Conservation (phyloP, 345 rosid species). For the thale cress (Arabidopsis thaliana) region DNA sequence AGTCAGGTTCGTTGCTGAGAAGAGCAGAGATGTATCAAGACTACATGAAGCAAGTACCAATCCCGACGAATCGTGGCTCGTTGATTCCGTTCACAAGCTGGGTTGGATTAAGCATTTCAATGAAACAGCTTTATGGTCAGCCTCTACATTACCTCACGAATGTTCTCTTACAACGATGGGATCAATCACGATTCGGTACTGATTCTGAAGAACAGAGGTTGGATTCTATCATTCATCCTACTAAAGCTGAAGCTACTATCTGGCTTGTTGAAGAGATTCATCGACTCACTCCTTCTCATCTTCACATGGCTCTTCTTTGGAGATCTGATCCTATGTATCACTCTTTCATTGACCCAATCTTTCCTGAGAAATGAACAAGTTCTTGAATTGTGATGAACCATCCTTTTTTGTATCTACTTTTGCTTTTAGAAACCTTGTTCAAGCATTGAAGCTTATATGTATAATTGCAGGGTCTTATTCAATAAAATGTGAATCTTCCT, state of each 20-base stretch:
- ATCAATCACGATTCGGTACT: constrained; percentile 58
- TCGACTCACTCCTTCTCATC: constrained; percentile 66
- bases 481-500: constrained; percentile 30
- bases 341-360: constrained; percentile 61
- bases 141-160: constrained; percentile 93
- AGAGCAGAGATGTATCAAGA: constrained; percentile 82
- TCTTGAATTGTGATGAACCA: neutral
- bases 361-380: constrained; percentile 41
- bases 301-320: constrained; percentile 73
- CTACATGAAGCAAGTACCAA: constrained; percentile 71
- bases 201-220: constrained; percentile 58
- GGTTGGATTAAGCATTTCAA: constrained; percentile 75
- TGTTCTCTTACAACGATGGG: constrained; percentile 70
- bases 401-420: constrained; percentile 30
- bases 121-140: constrained; percentile 74
- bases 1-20: constrained; percentile 34
- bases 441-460: neutral
- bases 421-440: constrained; percentile 5
- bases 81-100: constrained; percentile 76
- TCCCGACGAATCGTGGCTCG: constrained; percentile 72
- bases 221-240: constrained; percentile 73
- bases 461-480: neutral
- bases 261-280: constrained; percentile 90
- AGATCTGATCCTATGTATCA: constrained; percentile 61
- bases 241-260: constrained; percentile 81